Conservation (phyloP, 1,284 basidiomycete species). For the Ustilago curta region DNA sequence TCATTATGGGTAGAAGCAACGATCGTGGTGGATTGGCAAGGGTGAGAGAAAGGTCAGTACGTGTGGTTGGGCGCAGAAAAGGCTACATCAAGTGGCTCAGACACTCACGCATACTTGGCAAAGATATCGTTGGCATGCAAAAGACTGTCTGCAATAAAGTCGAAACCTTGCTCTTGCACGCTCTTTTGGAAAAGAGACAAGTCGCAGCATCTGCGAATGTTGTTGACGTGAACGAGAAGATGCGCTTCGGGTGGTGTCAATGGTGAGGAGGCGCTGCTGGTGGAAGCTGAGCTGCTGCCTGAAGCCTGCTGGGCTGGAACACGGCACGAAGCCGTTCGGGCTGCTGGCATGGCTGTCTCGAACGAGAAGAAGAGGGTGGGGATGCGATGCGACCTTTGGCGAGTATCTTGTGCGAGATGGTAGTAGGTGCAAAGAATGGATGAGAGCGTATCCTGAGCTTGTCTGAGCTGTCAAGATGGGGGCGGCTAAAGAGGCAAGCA, state of each 20-base stretch:
- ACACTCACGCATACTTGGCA: conserved; percentile 48
- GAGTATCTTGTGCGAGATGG: too few species aligned
- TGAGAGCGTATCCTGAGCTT: not conserved
- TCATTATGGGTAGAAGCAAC: too few species aligned
- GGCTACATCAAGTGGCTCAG: not conserved
- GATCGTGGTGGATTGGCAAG: too few species aligned
- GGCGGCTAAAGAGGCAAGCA: not conserved
- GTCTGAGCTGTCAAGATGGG: not conserved
- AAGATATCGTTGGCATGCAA: conserved; percentile 49
- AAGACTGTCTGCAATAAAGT: conserved; percentile 50
- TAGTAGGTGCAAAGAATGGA: not conserved
- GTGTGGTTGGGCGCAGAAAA: not conserved
- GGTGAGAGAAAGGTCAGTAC: not conserved
- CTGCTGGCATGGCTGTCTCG: conserved; percentile 36
- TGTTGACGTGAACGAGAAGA: conserved; percentile 53
- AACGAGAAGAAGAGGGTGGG: not conserved
- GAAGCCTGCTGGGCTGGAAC: conserved; percentile 23
- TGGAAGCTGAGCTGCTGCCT: conserved; percentile 21
- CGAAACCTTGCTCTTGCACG: conserved; percentile 34
- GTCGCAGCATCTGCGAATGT: conserved; percentile 53
- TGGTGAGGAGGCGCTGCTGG: conserved; percentile 23
- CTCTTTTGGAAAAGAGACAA: conserved; percentile 49
- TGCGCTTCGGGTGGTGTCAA: conserved; percentile 30
- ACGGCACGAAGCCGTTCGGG: conserved; percentile 39
- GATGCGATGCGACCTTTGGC: not conserved